Evolutionary conservation across 768 basidiomycete genomes (phyloP), one percentile per base, ranked within the genome.

Genomic region (Collybia sordida): DNA sequence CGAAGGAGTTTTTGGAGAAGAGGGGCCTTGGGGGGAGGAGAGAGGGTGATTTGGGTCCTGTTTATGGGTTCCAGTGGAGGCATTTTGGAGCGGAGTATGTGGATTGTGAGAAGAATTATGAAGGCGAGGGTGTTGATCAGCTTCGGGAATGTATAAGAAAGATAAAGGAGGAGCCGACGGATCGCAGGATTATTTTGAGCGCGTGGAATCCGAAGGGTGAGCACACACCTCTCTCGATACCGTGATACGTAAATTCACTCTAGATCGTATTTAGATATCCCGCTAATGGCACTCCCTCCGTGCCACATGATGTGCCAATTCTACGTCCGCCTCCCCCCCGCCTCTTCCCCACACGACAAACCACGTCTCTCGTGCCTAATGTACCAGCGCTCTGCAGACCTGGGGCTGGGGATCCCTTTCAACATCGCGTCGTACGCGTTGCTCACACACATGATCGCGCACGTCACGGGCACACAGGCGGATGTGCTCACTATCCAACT

Each of bases 221-320:
- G 17, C 14, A 45, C n/a, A 47, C 42, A 40, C 50, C 34, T 45
- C 14, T 48, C 12, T 8, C 25, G 5, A 25, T 19, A 43, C 49
- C 12, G 23, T 22, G 44, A 52, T 22, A 47, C 40, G 22, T 45
- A 45, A 17, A 15, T 18, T 17, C 4, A n/a, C n/a, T n/a, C n/a
- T n/a, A n/a, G n/a, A n/a, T n/a, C n/a, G n/a, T n/a, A n/a, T 23
- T 9, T 59, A 98, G 96, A 97, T 68, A 89, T 99, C 21, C 83
- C 86, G 0, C 76, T 81, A 34, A 99, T 98, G 97, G 97, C 97
- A 0, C 82, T 99, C 0, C 97, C 97, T 0, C 97, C 97, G 0
- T 99, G 97, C 68, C 97, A 98, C 70, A 88, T 98, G 84, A 87
- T 98, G 69, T 98, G 94, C 71, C 97, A 99, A 65, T 99, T 99